Conservation (phyloP, 208 protist species). For the Trypanosoma boissoni region DNA sequence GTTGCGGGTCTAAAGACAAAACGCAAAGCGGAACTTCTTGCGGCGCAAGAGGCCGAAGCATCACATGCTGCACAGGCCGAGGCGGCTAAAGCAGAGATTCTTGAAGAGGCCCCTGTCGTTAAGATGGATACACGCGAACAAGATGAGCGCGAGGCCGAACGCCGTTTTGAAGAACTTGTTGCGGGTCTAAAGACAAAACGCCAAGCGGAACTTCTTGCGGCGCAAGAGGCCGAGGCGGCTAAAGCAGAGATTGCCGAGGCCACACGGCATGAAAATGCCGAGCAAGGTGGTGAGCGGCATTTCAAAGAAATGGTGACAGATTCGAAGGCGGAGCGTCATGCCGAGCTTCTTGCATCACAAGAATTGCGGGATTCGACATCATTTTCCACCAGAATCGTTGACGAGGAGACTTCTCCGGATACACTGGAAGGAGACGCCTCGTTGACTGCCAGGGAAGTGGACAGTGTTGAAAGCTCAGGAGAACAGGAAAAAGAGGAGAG, state of each 20-base stretch:
- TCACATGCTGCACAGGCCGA: not conserved
- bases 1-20: conserved; percentile 11
- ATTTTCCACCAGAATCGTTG: too few relatives aligned
- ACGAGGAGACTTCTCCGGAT: too few relatives aligned
- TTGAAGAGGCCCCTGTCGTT: too few relatives aligned
- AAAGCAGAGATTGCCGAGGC: not conserved
- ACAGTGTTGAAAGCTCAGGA: too few relatives aligned
- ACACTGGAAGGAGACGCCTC: too few relatives aligned
- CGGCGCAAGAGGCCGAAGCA: not conserved
- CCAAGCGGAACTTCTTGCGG: not conserved
- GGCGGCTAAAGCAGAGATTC: not conserved
- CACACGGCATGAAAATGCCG: too few relatives aligned
- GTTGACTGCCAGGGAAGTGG: too few relatives aligned
- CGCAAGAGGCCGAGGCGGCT: not conserved
- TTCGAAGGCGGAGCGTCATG: too few relatives aligned
- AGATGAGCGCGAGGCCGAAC: conserved; percentile 1
- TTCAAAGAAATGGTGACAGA: not conserved
- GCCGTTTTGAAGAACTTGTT: not conserved
- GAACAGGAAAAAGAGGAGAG: too few relatives aligned
- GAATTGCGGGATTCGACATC: too few relatives aligned
- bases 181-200: not conserved
- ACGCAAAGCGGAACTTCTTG: not conserved
- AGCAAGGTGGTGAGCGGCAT: not conserved
- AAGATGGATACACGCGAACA: too few relatives aligned
- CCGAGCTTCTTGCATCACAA: too few relatives aligned